phyloP scores from a whole-genome alignment of 371 early-diverging fungal species.

The Apophysomyces ossiformis region DNA sequence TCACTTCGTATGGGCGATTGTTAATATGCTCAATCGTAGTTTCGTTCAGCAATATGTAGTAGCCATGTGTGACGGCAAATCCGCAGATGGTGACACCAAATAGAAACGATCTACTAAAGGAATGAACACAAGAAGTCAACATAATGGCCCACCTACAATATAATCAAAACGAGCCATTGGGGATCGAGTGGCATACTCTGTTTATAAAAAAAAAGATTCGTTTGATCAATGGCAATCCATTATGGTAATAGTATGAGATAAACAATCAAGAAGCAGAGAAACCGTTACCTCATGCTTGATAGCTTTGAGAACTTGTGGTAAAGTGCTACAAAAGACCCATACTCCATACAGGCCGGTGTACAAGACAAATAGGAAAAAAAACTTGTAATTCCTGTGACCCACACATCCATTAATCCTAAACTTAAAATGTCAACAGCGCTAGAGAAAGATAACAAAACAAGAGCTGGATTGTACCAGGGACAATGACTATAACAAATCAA shows the following conservation, averaged over 20 bases:
- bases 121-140: too few relatives aligned
- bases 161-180: constrained; percentile 47
- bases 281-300: neutral
- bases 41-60: constrained; percentile 56
- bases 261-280: neutral
- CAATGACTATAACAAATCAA: constrained; percentile 49
- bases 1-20: constrained; percentile 46
- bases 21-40: constrained; percentile 62
- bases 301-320: constrained; percentile 29
- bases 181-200: constrained; percentile 40
- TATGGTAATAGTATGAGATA: neutral
- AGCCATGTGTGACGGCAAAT: constrained; percentile 52
- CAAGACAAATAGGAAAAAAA: constrained; percentile 54
- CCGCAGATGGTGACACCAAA: constrained; percentile 52
- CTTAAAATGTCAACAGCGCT: constrained; percentile 4
- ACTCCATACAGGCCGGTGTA: constrained; percentile 39
- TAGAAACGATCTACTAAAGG: constrained; percentile 32
- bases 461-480: constrained; percentile 45
- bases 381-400: constrained; percentile 57
- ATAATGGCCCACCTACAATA: constrained; percentile 33
- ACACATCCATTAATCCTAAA: constrained; percentile 61
- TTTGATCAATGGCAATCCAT: too few relatives aligned
- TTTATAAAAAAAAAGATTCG: neutral
- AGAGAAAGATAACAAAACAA: neutral
- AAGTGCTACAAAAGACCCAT: constrained; percentile 39